These are phyloP conservation scores for Sclerotinia minor DNA, from an alignment of 2,329 filamentous ascomycete species.

Conservation along the genomic window DNA sequence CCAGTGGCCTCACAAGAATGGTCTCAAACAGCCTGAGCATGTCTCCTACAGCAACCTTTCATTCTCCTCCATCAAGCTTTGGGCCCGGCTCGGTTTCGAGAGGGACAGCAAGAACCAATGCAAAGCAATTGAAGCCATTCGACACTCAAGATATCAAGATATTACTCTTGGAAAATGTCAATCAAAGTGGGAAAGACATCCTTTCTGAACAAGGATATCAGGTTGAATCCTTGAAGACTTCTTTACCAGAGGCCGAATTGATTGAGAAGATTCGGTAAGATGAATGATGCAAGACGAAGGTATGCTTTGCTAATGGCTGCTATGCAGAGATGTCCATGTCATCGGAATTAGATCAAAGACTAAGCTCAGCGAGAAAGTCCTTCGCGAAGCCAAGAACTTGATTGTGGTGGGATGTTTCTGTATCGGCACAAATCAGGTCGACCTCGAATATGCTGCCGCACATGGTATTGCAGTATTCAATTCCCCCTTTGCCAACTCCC, in stretches of 20 bases:
- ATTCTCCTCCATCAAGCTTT: slow-evolving; percentile 69
- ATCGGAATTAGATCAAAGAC: slow-evolving; percentile 99
- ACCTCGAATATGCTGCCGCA: slow-evolving; percentile 77
- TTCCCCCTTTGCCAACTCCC: slow-evolving; percentile 96
- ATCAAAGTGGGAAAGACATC: slow-evolving; percentile 82
- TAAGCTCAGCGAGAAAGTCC: slow-evolving; percentile 81
- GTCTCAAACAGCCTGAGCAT: slow-evolving; percentile 64
- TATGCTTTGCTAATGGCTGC: slow-evolving; percentile 28
- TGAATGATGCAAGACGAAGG: slow-evolving; percentile 13
- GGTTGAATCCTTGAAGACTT: slow-evolving; percentile 87
- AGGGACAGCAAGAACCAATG: slow-evolving; percentile 44
- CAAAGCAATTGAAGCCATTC: slow-evolving; percentile 91
- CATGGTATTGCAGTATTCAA: slow-evolving; percentile 98
- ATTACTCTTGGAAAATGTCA: slow-evolving; percentile 92
- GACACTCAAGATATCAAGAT: slow-evolving; percentile 96
- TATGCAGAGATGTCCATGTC: slow-evolving; percentile 81
- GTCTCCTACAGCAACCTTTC: slow-evolving; percentile 72
- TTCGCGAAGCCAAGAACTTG: slow-evolving; percentile 87
- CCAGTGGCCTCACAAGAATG: slow-evolving; percentile 42
- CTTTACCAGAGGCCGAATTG: slow-evolving; percentile 85
- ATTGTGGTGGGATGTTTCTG: slow-evolving; percentile 98
- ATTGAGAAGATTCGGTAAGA: slow-evolving; percentile 90
- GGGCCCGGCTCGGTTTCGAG: slow-evolving; percentile 45
- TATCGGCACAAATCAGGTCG: slow-evolving; percentile 95
- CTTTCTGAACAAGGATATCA: slow-evolving; percentile 87